Conservation (phyloP, 2,329 filamentous ascomycete genomes). For the Paramyrothecium sp. region DNA sequence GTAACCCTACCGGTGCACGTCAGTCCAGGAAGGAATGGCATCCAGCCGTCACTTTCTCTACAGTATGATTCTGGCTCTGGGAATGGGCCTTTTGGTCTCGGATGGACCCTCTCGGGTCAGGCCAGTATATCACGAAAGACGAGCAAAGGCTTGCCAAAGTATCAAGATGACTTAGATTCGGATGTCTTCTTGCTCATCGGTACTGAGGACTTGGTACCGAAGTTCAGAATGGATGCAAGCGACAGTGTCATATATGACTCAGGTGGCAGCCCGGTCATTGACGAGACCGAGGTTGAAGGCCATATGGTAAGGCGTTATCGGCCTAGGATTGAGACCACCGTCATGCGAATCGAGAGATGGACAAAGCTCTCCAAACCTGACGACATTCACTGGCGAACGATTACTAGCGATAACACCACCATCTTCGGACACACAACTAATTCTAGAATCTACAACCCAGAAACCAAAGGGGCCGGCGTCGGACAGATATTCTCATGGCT, state of each 20-base stretch:
- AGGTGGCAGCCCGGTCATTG: neutral
- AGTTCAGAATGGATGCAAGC: too few species aligned
- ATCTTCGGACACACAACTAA: neutral
- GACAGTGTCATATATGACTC: too few species aligned
- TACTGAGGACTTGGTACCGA: neutral
- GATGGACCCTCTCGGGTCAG: neutral
- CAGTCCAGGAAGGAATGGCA: neutral
- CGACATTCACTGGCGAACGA: neutral
- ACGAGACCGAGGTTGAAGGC: neutral
- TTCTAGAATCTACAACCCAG: neutral
- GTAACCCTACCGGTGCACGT: neutral
- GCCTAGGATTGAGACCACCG: neutral
- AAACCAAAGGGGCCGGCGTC: neutral
- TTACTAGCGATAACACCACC: neutral
- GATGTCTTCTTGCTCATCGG: neutral
- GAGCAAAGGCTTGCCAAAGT: neutral
- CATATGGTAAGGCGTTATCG: neutral
- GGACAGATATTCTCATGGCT: neutral
- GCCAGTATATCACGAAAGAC: neutral
- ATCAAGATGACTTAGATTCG: neutral
- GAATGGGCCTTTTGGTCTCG: neutral
- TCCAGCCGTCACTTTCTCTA: neutral
- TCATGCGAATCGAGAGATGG: neutral
- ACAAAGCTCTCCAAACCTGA: neutral
- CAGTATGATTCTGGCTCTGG: neutral